Base-by-base conservation (phyloP, 2,329 filamentous ascomycete species). In the Pseudocercospora eumusae region DNA sequence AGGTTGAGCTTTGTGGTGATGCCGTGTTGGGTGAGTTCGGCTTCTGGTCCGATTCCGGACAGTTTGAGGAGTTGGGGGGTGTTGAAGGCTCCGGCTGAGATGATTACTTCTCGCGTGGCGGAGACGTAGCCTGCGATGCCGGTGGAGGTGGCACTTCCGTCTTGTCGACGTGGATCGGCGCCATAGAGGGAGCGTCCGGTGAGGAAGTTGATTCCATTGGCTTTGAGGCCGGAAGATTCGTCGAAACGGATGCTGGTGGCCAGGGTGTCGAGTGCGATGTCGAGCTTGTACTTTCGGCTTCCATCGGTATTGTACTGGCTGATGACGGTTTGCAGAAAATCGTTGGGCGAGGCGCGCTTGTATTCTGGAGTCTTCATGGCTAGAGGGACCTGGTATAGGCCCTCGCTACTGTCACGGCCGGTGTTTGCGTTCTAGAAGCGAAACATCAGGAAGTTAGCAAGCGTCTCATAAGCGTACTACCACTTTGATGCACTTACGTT, bases 231-330 rank as follows among this genome's bases (percentile, higher is more conserved):
- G 13, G n/a, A 25, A n/a, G 23, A 56, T 21, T 59, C 44, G 56
- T 67, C 54, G 88, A 90, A 59, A 81, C 90, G 67, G 86, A 86
- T 11, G 91, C 91, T 75, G 86, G 83, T n/a, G 84, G 87, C n/a
- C 83, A 86, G 65, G 85, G 79, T n/a, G 80, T 93, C n/a, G 56
- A 68, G 53, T n/a, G 63, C 33, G 63, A 70, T 50, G 57, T 59
- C 40, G 45, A 62, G 56, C 74, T 45, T 59, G 55, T 65, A 65
- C 28, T 56, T 62, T 15, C 33, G 54, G 47, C 42, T 55, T 13
- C 62, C 62, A 15, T 64, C 44, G 13, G 60, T n/a, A 15, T 60
- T 49, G 9, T 21, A 57, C 2, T 56, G 49, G 27, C 27, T 23
- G 23, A 50, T 31, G 15, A 62, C 59, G 11, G 40, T 15, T 21